Evolutionary conservation across 1,139 yeast genomes (phyloP).

Genomic region (Blastobotrys persicus): DNA sequence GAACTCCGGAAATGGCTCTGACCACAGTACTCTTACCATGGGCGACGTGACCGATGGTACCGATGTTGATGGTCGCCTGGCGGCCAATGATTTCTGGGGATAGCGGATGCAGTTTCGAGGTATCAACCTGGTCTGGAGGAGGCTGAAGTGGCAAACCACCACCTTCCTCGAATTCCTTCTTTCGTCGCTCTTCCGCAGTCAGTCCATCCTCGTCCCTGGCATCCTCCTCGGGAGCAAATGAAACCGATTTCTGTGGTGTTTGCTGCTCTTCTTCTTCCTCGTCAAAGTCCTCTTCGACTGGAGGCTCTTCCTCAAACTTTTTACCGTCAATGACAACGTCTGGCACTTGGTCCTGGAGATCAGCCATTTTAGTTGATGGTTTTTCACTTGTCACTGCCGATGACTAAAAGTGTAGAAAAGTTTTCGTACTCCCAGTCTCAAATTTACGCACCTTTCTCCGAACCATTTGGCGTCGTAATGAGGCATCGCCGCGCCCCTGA

Average conservation of each 20-base stretch:
- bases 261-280: slow-evolving; percentile 36
- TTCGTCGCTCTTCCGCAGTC: slow-evolving; percentile 62
- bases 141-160: slow-evolving; percentile 99
- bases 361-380: slow-evolving; percentile 37
- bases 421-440: slow-evolving; percentile 1
- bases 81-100: slow-evolving; percentile 95
- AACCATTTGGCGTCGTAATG: neutral
- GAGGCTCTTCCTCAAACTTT: slow-evolving; percentile 49
- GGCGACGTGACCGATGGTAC: slow-evolving; percentile 99
- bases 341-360: slow-evolving; percentile 81
- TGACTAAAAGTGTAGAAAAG: neutral
- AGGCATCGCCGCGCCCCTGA: no score
- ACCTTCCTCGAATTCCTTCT: slow-evolving; percentile 91
- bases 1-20: slow-evolving; percentile 98
- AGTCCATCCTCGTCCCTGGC: slow-evolving; percentile 54
- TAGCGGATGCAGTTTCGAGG: slow-evolving; percentile 71
- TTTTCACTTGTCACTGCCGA: neutral
- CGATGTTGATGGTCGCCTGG: slow-evolving; percentile 98
- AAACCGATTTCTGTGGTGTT: slow-evolving; percentile 63
- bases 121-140: slow-evolving; percentile 64
- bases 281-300: slow-evolving; percentile 21
- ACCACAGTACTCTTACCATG: slow-evolving; percentile 99
- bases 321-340: slow-evolving; percentile 81
- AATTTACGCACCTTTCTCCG: neutral
- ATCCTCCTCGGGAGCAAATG: slow-evolving; percentile 63